Evolutionary conservation across 306 rosid species (phyloP), one percentile per base, ranked within the genome.

Genomic region (Corylus heterophylla): DNA sequence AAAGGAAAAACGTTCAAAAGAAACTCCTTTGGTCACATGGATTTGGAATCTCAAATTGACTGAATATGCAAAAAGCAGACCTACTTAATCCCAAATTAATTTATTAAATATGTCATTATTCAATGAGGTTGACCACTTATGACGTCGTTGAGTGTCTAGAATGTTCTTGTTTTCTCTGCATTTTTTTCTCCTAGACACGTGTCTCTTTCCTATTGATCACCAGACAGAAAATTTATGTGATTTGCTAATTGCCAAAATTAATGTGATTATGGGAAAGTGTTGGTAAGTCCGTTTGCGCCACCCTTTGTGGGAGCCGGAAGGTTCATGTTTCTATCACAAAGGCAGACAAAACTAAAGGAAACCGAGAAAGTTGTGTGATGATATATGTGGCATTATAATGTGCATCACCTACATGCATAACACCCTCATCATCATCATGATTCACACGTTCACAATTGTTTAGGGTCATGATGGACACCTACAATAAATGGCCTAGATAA

Each of bases 21-120:
- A 2, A 25, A 8, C 47, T 27, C 79, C 85, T 88, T 82, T 78
- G 74, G 77, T 78, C 92, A 85, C 85, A 73, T 87, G 88, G 80
- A 79, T 52, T 77, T 71, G 76, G 86, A 83, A 83, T 85, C 89
- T 83, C 77, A 17, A 76, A 52, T 52, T 52, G 78, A 67, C 70
- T 14, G 69, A 75, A 74, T 79, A 55, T 64, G 16, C 64, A 71
- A 39, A 18, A 50, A 51, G 76, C 76, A 47, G 14, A 18, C 61
- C 72, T 61, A 77, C 42, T 18, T 13, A 66, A 39, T 8, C 47
- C 17, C 27, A 39, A 37, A 17, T 66, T 37, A 37, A 39, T 17
- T 16, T 54, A 35, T 73, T 29, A 54, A 78, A 77, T 69, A 67
- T 73, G 20, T 55, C 74, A 68, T 78, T 75, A 20, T 80, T 84